phyloP scores from a whole-genome alignment of 2,329 filamentous ascomycete species.

The Colletotrichum cuscutae region DNA sequence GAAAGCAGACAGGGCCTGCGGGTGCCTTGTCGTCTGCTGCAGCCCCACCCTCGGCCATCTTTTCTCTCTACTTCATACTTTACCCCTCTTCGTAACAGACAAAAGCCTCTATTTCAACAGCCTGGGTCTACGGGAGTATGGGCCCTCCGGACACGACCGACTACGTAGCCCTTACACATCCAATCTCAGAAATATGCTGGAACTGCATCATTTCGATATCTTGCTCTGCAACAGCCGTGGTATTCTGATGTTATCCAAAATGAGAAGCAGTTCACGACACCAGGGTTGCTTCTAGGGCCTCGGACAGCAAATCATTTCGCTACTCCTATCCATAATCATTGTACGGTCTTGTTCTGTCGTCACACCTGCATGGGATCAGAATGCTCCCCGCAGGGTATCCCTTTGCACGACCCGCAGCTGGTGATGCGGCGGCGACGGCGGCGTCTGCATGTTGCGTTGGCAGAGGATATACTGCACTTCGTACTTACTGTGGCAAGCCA shows the following conservation, averaged over 20 bases:
- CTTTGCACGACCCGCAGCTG: conserved; percentile 31
- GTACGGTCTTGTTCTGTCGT: conserved; percentile 22
- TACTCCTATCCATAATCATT: background rate
- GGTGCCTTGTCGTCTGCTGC: conserved; percentile 13
- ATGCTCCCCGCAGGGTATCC: conserved; percentile 32
- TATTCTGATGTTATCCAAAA: background rate
- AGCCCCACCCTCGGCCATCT: conserved; percentile 30
- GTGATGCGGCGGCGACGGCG: conserved; percentile 21
- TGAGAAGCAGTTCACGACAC: background rate
- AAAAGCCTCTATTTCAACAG: background rate
- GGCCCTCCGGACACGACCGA: background rate
- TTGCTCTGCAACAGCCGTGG: background rate
- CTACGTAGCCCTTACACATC: background rate
- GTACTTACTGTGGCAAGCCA: conserved; percentile 22
- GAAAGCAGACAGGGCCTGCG: background rate
- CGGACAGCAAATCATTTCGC: background rate
- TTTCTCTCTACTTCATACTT: conserved; percentile 31
- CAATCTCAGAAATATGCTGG: background rate
- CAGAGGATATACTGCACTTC: conserved; percentile 19
- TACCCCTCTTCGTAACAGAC: conserved; percentile 25
- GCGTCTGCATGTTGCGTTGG: conserved; percentile 37
- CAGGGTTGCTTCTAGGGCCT: background rate
- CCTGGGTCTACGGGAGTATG: background rate
- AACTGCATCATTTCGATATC: background rate
- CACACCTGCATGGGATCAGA: conserved; percentile 28